A percentile compares a stretch with the other conserved stretches of the same genome.
phyloP scores from a whole-genome alignment of 2,329 filamentous ascomycete genomes.

The Sordariomycetes sp. region DNA sequence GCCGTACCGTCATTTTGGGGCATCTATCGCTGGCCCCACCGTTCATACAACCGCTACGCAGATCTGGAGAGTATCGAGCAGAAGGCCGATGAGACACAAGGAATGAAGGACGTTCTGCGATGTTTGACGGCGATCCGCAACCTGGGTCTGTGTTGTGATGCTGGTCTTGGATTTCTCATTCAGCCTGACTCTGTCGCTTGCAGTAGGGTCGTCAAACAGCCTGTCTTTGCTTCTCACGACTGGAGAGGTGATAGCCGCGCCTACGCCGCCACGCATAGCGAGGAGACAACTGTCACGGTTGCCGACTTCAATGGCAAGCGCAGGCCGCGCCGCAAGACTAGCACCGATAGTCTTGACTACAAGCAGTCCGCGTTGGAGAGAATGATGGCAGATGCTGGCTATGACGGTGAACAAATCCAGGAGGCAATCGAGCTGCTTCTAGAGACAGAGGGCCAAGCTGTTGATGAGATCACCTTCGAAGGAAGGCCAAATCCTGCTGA shows the following conservation, averaged over 20 bases:
- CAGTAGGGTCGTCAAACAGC: constrained; percentile 24
- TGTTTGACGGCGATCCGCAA: constrained; percentile 47
- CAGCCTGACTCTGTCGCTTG: constrained; percentile 49
- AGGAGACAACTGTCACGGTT: constrained; percentile 11
- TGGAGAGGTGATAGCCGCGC: constrained; percentile 12
- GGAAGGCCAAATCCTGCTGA: constrained; percentile 8
- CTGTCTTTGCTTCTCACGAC: constrained; percentile 23
- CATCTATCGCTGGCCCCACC: constrained; percentile 54
- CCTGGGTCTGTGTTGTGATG: constrained; percentile 59
- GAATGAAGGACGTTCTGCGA: constrained; percentile 51
- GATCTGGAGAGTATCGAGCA: constrained; percentile 51
- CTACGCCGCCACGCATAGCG: constrained; percentile 4
- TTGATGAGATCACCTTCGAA: constrained; percentile 21
- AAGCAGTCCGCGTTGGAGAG: constrained; percentile 21
- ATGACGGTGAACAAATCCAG: constrained; percentile 15
- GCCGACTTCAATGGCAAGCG: constrained; percentile 13
- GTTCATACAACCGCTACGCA: constrained; percentile 49
- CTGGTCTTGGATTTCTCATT: constrained; percentile 56
- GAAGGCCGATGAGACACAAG: constrained; percentile 52
- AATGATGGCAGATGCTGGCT: constrained; percentile 28
- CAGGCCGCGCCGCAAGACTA: constrained; percentile 6
- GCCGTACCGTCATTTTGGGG: constrained; percentile 52
- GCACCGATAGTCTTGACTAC: constrained; percentile 15
- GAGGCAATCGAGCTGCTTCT: constrained; percentile 25
- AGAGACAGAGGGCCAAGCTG: constrained; percentile 19